A percentile compares a stretch with the other conserved stretches of the same genome.
phyloP scores from a whole-genome alignment of 2,329 filamentous ascomycete species.

The Falciphora oryzae region DNA sequence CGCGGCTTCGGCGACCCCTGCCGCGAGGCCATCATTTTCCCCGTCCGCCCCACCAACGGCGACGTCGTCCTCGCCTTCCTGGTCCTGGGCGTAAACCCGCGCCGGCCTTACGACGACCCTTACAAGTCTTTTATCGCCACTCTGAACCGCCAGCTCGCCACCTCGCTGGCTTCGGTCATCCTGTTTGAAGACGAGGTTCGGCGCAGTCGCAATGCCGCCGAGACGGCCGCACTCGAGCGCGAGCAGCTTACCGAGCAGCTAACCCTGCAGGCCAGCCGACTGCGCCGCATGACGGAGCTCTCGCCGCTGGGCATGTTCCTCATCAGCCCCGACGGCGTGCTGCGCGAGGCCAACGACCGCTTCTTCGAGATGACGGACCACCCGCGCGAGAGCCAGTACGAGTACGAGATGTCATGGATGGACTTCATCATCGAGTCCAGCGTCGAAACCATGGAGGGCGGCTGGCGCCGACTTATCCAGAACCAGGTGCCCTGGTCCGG shows the following conservation, averaged over 20 bases:
- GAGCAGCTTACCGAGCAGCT: conserved; percentile 29
- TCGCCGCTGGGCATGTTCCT: conserved; percentile 34
- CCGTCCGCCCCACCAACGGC: conserved; percentile 52
- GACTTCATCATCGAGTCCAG: conserved; percentile 33
- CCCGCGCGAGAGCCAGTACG: conserved; percentile 27
- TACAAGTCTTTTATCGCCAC: conserved; percentile 51
- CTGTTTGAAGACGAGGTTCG: conserved; percentile 60
- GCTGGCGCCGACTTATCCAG: conserved; percentile 31
- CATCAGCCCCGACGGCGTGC: conserved; percentile 31
- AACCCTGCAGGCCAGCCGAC: conserved; percentile 28
- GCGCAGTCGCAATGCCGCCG: conserved; percentile 33
- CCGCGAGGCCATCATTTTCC: conserved; percentile 52
- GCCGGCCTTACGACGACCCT: conserved; percentile 57
- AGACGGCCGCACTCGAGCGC: conserved; percentile 28
- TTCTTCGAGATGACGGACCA: conserved; percentile 43
- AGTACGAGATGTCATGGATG: conserved; percentile 36
- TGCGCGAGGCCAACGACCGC: conserved; percentile 39
- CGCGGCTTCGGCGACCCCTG: conserved; percentile 51
- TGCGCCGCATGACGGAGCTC: conserved; percentile 31
- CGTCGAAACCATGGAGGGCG: conserved; percentile 24
- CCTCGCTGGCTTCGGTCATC: conserved; percentile 58
- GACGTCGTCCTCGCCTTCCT: conserved; percentile 56
- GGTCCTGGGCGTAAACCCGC: conserved; percentile 55
- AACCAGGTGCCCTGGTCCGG: conserved; percentile 30
- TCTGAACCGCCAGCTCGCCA: conserved; percentile 45